Evolutionary conservation across 345 rosid genomes (phyloP).

Genomic region (Linum lewisii): DNA sequence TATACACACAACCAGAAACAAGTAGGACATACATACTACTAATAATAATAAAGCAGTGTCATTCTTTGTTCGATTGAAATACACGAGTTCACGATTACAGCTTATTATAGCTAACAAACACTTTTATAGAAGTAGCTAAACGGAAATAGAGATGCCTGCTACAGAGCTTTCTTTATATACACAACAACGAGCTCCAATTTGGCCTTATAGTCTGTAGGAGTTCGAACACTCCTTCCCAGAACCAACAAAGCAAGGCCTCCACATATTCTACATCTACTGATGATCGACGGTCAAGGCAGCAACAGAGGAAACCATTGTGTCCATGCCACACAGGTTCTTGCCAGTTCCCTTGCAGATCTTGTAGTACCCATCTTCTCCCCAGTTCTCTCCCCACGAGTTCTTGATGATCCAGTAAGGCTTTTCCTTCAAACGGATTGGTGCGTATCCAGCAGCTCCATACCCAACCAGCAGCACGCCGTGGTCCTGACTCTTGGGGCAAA

Average conservation of each 20-base stretch:
- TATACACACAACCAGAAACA: too few species aligned
- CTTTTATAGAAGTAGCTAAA: too few species aligned
- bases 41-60: too few species aligned
- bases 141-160: neutral
- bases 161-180: neutral
- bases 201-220: neutral
- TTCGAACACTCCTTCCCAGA: neutral
- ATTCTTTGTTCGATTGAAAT: too few species aligned
- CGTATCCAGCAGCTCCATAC: neutral
- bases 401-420: neutral
- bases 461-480: constrained; percentile 1
- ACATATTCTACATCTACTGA: neutral
- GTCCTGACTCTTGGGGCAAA: neutral
- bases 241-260: neutral
- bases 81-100: too few species aligned
- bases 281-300: neutral
- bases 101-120: too few species aligned
- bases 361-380: neutral
- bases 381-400: constrained; percentile 1
- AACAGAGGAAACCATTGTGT: constrained; percentile 8
- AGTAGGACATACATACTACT: too few species aligned
- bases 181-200: neutral
- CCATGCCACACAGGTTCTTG: neutral
- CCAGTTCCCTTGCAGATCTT: neutral
- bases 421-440: neutral